Conservation (phyloP, 495 filamentous ascomycete genomes). For the Annulohypoxylon nitens region DNA sequence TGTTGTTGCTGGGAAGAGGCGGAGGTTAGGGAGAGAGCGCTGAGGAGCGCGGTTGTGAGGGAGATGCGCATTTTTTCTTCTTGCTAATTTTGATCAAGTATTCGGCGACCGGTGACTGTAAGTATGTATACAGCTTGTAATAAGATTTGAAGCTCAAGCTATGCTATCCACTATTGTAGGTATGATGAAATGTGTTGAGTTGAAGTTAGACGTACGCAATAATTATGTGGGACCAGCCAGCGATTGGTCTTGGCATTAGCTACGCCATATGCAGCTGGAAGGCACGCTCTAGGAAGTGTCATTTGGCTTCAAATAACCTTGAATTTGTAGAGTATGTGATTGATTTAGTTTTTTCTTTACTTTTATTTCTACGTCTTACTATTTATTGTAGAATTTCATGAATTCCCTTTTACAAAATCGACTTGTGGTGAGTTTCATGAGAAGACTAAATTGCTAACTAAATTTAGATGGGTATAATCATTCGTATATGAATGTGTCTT, state of each 20-base stretch:
- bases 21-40: constrained; percentile 24
- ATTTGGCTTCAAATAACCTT: neutral
- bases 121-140: neutral
- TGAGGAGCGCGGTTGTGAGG: constrained; percentile 40
- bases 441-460: neutral
- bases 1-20: constrained; percentile 18
- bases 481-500: neutral
- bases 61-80: constrained; percentile 39
- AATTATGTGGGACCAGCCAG: constrained; percentile 24
- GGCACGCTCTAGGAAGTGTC: neutral
- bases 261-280: constrained; percentile 1
- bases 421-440: neutral
- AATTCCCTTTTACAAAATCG: neutral
- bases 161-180: too few species aligned
- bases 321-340: constrained; percentile 1
- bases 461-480: constrained; percentile 30
- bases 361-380: neutral
- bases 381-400: neutral
- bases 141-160: constrained; percentile 3
- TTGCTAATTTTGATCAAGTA: neutral
- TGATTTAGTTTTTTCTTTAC: neutral
- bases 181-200: constrained; percentile 22
- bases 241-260: constrained; percentile 27
- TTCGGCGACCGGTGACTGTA: neutral
- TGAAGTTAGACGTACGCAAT: constrained; percentile 11